Evolutionary conservation across 192 early-diverging fungal species (phyloP), one percentile per base, ranked within the genome.

Genomic region (Podila epicladia): DNA sequence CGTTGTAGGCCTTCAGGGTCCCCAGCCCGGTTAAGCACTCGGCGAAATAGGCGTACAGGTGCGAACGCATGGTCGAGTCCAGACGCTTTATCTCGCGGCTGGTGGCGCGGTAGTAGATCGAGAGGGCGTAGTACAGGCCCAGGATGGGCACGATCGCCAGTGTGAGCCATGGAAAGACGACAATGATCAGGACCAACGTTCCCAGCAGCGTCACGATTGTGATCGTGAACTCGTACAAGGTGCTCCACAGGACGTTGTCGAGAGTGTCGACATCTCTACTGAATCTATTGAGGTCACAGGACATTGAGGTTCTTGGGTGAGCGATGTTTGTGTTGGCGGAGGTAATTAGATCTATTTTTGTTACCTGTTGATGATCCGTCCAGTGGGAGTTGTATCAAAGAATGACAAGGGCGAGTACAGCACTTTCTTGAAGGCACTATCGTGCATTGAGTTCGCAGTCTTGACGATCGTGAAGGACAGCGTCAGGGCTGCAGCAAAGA

Each of bases 11-110:
- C 11, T 96, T 87, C 59, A 98, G 95, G 4, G 94, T 96, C 4
- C 93, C 73, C 0, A 95, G 73, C 8, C 97, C 97, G 11, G 87
- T 89, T 7, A 96, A 82, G 0, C 90, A 90, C 59, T 96, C 94
- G 19, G 91, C 73, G 64, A 97, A 91, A 67, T 93, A 93, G 0
- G 95, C 87, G 72, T 94, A 96, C 4, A 98, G 85, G 1, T 94
- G 91, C 5, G 92, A 92, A 15, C 94, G 86, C 33, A 94, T 85
- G n/a, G 93, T 89, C n/a, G 94, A 93, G 62, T 96, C 94, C 4
- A 98, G 82, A n/a, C 94, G 91, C 75, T 96, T 96, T 35, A 98
- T 68, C 74, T 97, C 96, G 24, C 95, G 91, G 0, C 92, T 93
- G 1, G 92, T 92, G 3, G 88, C 69, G 8, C 94, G 86, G 84